phyloP scores from a whole-genome alignment of 1,139 yeast species.

The Trichomonascaceae sp. region DNA sequence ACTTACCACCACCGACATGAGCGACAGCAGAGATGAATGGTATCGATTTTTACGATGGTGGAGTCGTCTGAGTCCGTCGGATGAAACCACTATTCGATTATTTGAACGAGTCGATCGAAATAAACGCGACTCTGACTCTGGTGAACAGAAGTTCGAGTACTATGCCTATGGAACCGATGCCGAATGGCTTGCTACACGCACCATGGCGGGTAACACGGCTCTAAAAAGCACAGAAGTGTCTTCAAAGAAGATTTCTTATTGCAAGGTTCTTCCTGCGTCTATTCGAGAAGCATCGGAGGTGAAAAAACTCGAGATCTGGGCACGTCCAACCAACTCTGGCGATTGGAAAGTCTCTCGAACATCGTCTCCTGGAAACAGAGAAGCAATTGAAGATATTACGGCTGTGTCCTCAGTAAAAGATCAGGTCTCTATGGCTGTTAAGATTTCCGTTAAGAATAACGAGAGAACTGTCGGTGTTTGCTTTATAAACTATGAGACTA shows the following conservation, averaged over 20 bases:
- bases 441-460: conserved; percentile 40
- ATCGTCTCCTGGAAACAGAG: conserved; percentile 90
- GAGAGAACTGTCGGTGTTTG: conserved; percentile 68
- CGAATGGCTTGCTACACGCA: conserved; percentile 7
- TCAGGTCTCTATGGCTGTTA: conserved; percentile 49
- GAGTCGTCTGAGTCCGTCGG: neutral
- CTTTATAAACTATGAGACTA: conserved; percentile 67
- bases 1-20: neutral
- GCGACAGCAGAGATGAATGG: conserved; percentile 8
- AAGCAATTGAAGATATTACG: conserved; percentile 70
- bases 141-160: conserved; percentile 5
- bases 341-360: conserved; percentile 52
- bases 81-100: conserved; percentile 3
- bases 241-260: conserved; percentile 2
- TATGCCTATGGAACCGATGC: conserved; percentile 6
- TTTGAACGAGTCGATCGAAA: conserved; percentile 8
- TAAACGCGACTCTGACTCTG: conserved; percentile 5
- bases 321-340: conserved; percentile 30
- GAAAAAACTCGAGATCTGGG: conserved; percentile 67
- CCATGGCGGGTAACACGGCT: conserved; percentile 7
- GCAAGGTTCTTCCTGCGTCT: conserved; percentile 6
- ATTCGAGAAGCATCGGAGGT: conserved; percentile 5
- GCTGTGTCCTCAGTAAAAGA: conserved; percentile 31
- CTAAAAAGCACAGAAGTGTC: conserved; percentile 1
- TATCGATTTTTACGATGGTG: conserved; percentile 2